Evolutionary conservation across 2,329 filamentous ascomycete species (phyloP).

Genomic region (Colletotrichum noveboracense): DNA sequence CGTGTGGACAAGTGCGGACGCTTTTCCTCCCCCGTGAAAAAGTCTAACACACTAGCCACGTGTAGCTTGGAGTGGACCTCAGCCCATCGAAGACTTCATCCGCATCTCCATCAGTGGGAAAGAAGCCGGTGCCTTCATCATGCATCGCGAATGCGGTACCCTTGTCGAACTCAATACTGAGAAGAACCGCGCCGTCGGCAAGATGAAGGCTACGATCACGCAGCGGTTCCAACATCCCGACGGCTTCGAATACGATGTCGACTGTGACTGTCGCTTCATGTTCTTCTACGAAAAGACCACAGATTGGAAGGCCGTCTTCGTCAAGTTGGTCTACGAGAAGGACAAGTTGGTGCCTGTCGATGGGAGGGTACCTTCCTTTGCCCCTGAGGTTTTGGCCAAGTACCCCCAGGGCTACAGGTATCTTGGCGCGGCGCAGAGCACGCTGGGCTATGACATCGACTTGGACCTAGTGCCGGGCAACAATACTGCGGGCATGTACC

Average conservation of each 20-base stretch:
- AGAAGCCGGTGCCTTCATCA: conserved; percentile 57
- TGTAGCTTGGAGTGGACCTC: conserved; percentile 48
- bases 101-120: conserved; percentile 55
- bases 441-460: conserved; percentile 49
- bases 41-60: not conserved
- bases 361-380: conserved; percentile 43
- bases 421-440: conserved; percentile 50
- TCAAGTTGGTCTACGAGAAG: conserved; percentile 56
- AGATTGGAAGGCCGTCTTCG: conserved; percentile 46
- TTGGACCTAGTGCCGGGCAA: conserved; percentile 42
- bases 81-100: conserved; percentile 45
- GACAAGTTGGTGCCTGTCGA: conserved; percentile 53
- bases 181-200: conserved; percentile 49
- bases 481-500: conserved; percentile 43
- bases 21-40: not conserved
- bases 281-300: conserved; percentile 47
- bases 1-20: conserved; percentile 53
- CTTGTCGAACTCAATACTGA: conserved; percentile 46
- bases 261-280: conserved; percentile 56
- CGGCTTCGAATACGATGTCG: conserved; percentile 48
- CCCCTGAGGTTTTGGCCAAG: conserved; percentile 37
- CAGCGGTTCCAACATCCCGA: conserved; percentile 46
- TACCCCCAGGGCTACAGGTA: conserved; percentile 52
- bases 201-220: conserved; percentile 61
- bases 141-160: conserved; percentile 59